Base-by-base conservation (phyloP, 2,329 filamentous ascomycete species). In the Diaporthe citrichinensis region DNA sequence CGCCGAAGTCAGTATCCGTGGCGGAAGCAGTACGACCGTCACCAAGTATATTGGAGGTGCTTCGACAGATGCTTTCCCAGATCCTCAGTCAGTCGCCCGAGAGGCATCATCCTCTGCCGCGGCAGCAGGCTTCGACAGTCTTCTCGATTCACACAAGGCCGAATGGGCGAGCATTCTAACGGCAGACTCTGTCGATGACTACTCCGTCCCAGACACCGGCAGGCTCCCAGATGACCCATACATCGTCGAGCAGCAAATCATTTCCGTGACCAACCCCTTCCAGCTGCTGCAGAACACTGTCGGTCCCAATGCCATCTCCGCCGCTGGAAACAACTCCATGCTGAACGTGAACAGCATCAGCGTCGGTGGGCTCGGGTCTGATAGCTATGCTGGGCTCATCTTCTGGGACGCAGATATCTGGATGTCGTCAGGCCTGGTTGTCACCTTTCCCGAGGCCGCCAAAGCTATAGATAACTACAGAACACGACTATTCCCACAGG, bases 31-130 rank as follows among this genome's bases (percentile, higher is more conserved):
- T 0, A 86, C 90, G 4, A 89, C 86, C 1, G 83, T 94, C 61
- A 89, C 87, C 62, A 95, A 95, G 80, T 94, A 89, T 78, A 87
- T 95, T 23, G 93, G 93, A 39, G 89, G 87, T 67, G 93, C 93
- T 5, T 94, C 93, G 1, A 89, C 89, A 0, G 93, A 95, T 81
- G 92, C 92, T 0, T 95, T 94, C 79, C 76, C 84, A 0, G 84
- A 92, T 77, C 89, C 93, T 0, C 84, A 89, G 74, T 79, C 81
- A 28, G 85, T 87, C 1, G 93, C 93, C 2, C 86, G 86, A 74
- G 81, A 87, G 8, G 92, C 92, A 2, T 90, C 89, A 0, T 80
- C 85, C 8, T 81, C 83, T 86, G 53, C 84, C 86, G 73, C 79
- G 83, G 7, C 83, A 83, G 41, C 62, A 10, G 93, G 93, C 0